A percentile compares a stretch with the other conserved stretches of the same genome.
Conservation (phyloP, 306 rosid genomes). For the Sicyos baderoa region DNA sequence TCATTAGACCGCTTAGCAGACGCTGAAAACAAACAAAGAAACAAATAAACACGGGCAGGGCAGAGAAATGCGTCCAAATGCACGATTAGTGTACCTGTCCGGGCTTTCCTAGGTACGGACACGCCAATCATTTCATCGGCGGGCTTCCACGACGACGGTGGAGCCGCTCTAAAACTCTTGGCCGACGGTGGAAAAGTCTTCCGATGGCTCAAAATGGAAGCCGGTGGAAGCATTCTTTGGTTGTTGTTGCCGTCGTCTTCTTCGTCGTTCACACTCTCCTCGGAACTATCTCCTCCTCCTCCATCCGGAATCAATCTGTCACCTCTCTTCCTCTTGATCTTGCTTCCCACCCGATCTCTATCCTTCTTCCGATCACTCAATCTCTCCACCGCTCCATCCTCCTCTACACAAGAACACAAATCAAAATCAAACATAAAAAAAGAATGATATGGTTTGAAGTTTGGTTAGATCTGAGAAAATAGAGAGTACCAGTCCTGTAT, state of each 20-base stretch:
- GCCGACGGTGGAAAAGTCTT: conserved; percentile 62
- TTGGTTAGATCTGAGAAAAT: conserved; percentile 48
- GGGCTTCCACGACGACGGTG: conserved; percentile 55
- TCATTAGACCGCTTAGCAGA: conserved; percentile 88
- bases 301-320: conserved; percentile 69
- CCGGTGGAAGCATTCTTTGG: conserved; percentile 83
- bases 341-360: conserved; percentile 31
- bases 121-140: conserved; percentile 98
- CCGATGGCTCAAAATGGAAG: conserved; percentile 47
- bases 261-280: conserved; percentile 79
- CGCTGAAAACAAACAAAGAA: conserved; percentile 30
- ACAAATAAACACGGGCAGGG: background rate
- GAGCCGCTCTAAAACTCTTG: conserved; percentile 57
- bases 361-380: conserved; percentile 68
- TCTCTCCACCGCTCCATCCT: conserved; percentile 79
- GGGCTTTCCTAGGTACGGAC: conserved; percentile 84
- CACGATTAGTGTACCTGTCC: conserved; percentile 55
- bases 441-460: background rate
- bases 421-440: conserved; percentile 24
- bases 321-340: conserved; percentile 68
- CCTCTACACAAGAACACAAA: conserved; percentile 41
- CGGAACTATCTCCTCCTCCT: conserved; percentile 81
- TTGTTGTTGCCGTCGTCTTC: conserved; percentile 69
- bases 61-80: background rate
- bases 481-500: conserved; percentile 44